Evolutionary conservation across 192 early-diverging fungal species (phyloP), one percentile per base, ranked within the genome.

Genomic region (Paraglomus occultum): DNA sequence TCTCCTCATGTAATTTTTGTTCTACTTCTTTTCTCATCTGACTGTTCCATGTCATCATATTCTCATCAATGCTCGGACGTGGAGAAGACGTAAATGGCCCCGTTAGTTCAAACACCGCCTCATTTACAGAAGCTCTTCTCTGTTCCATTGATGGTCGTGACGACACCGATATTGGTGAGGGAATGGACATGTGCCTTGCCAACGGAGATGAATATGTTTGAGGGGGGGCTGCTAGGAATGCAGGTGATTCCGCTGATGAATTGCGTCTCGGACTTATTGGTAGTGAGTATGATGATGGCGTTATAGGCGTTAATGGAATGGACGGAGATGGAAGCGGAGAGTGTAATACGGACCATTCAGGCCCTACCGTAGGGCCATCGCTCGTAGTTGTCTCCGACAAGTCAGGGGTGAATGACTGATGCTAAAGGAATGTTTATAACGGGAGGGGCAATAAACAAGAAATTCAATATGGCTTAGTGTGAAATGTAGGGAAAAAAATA

Each of bases 1-100:
- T 66, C 6, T 65, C 72, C 51, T 73, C 72, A 17, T 53, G 49
- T 40, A 73, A 45, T 9, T 73, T 45, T 20, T 67, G 72, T 17
- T 73, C 64, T 38, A 73, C 65, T 49, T 73, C 71, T 15, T 51
- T 65, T 14, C 47, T 48, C n/a, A 54, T 67, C n/a, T 51, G 38
- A n/a, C 42, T 54, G 12, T 58, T 58, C 64, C 65, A 67, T 11
- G 62, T 59, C 6, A 43, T 7, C 53, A 67, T 8, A 46, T 50
- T 73, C 44, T 69, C 67, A 46, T 69, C 67, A 42, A 69, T 69
- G 38, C 67, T 47, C 18, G 67, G 39, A 17, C 67, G 53, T 40
- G 67, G 20, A 4, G 67, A 54, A 43, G 51, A 44, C 11, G 48
- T 15, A 15, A 59, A 73, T 53, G 47, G 46, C 49, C 58, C 50